Percentiles rank a stretch among this genome's conserved stretches.
These are phyloP conservation scores for Puccinia horiana DNA, from an alignment of 1,284 basidiomycete species.

Conservation along the genomic window DNA sequence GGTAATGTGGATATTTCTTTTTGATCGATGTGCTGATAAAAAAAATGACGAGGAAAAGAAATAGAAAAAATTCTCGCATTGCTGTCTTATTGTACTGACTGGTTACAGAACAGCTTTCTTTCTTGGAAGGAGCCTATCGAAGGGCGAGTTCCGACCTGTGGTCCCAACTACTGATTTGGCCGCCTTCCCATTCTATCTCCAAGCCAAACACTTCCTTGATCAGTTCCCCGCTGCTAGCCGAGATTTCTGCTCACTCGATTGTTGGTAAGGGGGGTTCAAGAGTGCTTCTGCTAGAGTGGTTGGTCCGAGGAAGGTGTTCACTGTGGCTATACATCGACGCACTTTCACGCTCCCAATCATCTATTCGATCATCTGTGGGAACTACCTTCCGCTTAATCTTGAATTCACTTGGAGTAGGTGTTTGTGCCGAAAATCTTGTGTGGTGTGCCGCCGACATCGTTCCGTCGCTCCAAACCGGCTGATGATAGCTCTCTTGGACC, in stretches of 20 bases:
- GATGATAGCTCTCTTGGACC: not conserved
- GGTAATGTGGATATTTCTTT: too few relatives aligned
- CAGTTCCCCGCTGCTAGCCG: not conserved
- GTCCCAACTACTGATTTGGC: not conserved
- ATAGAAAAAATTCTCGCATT: not conserved
- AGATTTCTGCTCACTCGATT: not conserved
- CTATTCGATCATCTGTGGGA: not conserved
- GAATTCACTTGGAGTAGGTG: constrained; percentile 21
- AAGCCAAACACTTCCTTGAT: not conserved
- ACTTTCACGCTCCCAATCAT: constrained; percentile 30
- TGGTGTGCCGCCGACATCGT: not conserved
- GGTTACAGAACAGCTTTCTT: not conserved
- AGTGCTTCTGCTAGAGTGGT: not conserved
- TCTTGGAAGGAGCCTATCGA: not conserved
- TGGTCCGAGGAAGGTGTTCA: not conserved
- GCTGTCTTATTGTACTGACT: not conserved
- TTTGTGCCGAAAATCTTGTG: not conserved
- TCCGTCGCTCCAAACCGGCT: not conserved
- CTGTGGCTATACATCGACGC: constrained; percentile 17
- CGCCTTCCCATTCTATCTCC: not conserved
- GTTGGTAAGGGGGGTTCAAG: not conserved
- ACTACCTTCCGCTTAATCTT: constrained; percentile 45
- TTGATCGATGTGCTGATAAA: too few relatives aligned
- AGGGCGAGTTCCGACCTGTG: not conserved
- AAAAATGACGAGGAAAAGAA: not conserved